These are phyloP conservation scores for Tulasnella sp. DNA, from an alignment of 768 basidiomycete species.

Conservation along the genomic window DNA sequence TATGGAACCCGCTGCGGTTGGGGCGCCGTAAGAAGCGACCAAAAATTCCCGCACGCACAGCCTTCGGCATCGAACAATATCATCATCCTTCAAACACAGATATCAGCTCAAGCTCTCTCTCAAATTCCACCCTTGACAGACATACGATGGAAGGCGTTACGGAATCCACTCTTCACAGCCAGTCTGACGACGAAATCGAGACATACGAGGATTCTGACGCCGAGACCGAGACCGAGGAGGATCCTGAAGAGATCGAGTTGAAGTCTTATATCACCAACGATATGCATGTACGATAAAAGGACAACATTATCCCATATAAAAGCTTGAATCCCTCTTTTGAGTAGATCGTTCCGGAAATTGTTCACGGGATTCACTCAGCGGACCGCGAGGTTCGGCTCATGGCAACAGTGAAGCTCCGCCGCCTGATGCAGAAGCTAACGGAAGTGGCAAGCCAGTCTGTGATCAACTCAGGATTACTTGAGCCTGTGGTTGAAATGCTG, in stretches of 20 bases:
- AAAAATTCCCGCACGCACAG: no score
- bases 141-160: no score
- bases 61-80: no score
- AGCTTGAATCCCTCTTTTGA: background rate
- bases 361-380: background rate
- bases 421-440: background rate
- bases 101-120: no score
- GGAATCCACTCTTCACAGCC: no score
- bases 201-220: no score
- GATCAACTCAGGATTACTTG: background rate
- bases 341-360: background rate
- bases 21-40: no score
- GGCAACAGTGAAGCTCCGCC: background rate
- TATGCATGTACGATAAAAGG: background rate
- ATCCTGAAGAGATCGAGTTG: background rate
- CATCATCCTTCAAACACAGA: no score
- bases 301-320: background rate
- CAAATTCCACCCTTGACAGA: no score
- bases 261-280: background rate
- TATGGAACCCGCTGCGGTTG: no score
- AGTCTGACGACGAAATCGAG: no score
- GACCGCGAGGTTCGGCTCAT: background rate
- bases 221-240: background rate
- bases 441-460: background rate
- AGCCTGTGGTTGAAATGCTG: background rate